Conservation (phyloP, 768 basidiomycete species). For the Kwoniella botswanensis region DNA sequence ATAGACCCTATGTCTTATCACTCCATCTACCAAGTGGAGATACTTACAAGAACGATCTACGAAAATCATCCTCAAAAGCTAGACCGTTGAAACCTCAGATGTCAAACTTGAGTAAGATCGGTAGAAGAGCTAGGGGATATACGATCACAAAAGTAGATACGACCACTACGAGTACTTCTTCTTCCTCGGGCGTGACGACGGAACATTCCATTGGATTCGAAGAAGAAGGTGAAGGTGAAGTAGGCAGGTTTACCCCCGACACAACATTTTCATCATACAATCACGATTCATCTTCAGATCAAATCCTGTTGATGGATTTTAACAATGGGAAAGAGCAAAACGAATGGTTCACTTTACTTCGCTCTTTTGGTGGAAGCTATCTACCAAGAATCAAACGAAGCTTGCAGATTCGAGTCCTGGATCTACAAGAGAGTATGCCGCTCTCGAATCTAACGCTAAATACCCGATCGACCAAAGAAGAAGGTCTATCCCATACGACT, state of each 20-base stretch:
- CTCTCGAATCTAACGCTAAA: conserved; percentile 2
- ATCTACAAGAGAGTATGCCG: conserved; percentile 27
- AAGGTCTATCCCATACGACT: background rate
- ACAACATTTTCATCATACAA: background rate
- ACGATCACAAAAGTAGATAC: conserved; percentile 14
- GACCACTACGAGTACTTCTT: background rate
- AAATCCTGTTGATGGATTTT: conserved; percentile 15
- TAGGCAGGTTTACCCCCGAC: background rate
- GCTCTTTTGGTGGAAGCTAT: conserved; percentile 13
- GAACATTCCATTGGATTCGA: background rate
- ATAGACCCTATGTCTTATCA: conserved; percentile 17
- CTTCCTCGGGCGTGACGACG: background rate
- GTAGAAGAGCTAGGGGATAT: conserved; percentile 16
- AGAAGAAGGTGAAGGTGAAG: background rate
- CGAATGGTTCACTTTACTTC: conserved; percentile 27
- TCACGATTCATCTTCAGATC: background rate
- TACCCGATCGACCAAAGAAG: background rate
- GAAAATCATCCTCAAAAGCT: background rate
- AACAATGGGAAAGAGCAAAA: background rate
- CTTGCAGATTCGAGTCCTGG: conserved; percentile 23
- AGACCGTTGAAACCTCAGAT: conserved; percentile 6
- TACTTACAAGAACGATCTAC: background rate
- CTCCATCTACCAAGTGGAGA: background rate
- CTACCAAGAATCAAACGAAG: conserved; percentile 13
- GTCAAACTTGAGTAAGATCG: conserved; percentile 10